A percentile compares a stretch with the other conserved stretches of the same genome.
phyloP scores from a whole-genome alignment of 2,329 filamentous ascomycete species.

The Onygena corvina region DNA sequence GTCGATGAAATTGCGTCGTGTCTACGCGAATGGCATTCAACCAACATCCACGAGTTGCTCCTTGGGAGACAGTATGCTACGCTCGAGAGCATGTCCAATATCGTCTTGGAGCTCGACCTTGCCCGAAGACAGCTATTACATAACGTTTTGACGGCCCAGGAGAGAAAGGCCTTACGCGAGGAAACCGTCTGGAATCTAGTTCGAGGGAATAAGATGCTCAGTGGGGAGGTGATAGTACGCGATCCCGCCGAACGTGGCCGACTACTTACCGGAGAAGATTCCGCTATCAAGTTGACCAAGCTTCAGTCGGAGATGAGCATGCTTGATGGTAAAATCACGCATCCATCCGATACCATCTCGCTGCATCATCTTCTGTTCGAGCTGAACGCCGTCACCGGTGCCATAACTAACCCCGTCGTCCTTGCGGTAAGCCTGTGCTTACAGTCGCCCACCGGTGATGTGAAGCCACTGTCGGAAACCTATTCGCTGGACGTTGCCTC shows the following conservation, averaged over 20 bases:
- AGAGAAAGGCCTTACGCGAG: conserved; percentile 69
- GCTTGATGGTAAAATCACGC: conserved; percentile 65
- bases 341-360: conserved; percentile 53
- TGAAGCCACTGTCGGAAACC: conserved; percentile 65
- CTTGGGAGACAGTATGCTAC: conserved; percentile 68
- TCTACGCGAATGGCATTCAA: conserved; percentile 94
- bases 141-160: conserved; percentile 78
- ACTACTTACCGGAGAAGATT: conserved; percentile 83
- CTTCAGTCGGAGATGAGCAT: conserved; percentile 94
- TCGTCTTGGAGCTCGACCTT: conserved; percentile 73
- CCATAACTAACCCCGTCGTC: conserved; percentile 61
- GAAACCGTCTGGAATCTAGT: conserved; percentile 94
- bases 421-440: conserved; percentile 67
- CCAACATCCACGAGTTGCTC: conserved; percentile 83
- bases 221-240: conserved; percentile 85
- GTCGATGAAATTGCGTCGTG: conserved; percentile 98
- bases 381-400: conserved; percentile 67
- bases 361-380: conserved; percentile 75
- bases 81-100: conserved; percentile 65
- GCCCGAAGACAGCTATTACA: conserved; percentile 83
- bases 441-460: conserved; percentile 51
- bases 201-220: conserved; percentile 84
- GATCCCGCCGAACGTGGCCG: conserved; percentile 73
- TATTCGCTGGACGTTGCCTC: conserved; percentile 68
- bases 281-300: conserved; percentile 77